Conservation (phyloP, 441 rosid species). For the Geranium incanum region DNA sequence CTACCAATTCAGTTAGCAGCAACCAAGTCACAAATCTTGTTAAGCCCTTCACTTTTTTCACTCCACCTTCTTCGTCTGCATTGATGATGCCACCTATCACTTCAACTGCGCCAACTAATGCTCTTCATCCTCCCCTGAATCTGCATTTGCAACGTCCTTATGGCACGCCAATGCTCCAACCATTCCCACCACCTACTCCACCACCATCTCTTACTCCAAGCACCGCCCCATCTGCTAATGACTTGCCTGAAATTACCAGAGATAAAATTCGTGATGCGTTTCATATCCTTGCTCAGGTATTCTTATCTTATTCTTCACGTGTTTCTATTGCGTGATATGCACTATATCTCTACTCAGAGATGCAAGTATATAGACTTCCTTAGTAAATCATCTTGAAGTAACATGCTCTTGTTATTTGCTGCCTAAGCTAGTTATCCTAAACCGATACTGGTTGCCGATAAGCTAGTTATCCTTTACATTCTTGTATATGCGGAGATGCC, state of each 20-base stretch:
- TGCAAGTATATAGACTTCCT: not conserved
- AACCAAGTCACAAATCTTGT: constrained; percentile 44
- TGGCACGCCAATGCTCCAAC: constrained; percentile 64
- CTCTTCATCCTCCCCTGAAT: constrained; percentile 43
- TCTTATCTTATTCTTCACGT: not conserved
- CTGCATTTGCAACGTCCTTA: constrained; percentile 54
- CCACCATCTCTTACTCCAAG: constrained; percentile 55
- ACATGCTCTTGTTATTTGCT: too few species aligned
- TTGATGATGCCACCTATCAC: constrained; percentile 40
- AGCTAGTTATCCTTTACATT: not conserved
- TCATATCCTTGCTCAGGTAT: constrained; percentile 55
- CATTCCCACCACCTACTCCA: constrained; percentile 66
- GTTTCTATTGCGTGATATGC: not conserved
- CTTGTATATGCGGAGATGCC: not conserved
- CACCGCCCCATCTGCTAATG: constrained; percentile 18
- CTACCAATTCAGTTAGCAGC: constrained; percentile 32
- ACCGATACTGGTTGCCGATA: not conserved
- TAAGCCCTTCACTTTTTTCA: constrained; percentile 51
- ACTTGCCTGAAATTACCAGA: constrained; percentile 35
- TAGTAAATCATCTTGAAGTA: not conserved
- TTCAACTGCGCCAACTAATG: constrained; percentile 35
- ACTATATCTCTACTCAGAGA: not conserved
- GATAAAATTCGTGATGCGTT: constrained; percentile 61
- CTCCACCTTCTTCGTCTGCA: constrained; percentile 40
- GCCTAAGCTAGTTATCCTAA: too few species aligned